Evolutionary conservation across 2,329 filamentous ascomycete species (phyloP), one percentile per base, ranked within the genome.

Genomic region (Colletotrichum endophyticum): DNA sequence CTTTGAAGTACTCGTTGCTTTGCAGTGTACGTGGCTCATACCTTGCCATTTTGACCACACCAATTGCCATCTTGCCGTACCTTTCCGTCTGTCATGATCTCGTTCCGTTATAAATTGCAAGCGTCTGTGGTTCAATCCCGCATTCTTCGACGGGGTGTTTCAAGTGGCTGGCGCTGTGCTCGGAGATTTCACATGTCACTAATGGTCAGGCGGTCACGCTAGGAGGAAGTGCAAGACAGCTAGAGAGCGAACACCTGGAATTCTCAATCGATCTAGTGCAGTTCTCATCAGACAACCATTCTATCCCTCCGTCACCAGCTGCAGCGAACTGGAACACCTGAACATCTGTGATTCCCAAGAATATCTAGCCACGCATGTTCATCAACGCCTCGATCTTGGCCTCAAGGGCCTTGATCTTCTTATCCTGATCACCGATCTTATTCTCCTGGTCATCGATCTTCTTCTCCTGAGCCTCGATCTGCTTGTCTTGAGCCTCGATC

Each of bases 171-270:
- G 34, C 7, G 34, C 6, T 39, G 16, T 19, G 4, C 8, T 11
- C 8, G 36, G 4, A 19, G 36, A 19, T 44, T 2, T 44, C 36
- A 19, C 36, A 11, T 9, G 16, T 44, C 36, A 9, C 36, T 9
- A 19, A 19, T 6, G 0, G 8, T 44, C 16, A 19, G 16, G 16
- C 16, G 16, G 8, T 44, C 4, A 44, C 4, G 39, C 0, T 19
- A 19, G 0, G 39, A 19, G 39, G 0, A 11, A n/a, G 2, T 44
- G 16, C 1, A 44, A 2, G 39, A n/a, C 5, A 19, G 16, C 5
- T 44, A 2, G 0, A 1, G 39, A 44, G 39, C 39, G 39, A 44
- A 44, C 16, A 44, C n/a, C 39, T 44, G 39, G 16, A 44, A 44
- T 44, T 44, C 16, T 44, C 16, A 44, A 44, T 44, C 15, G 5